phyloP scores from a whole-genome alignment of 2,329 filamentous ascomycete genomes.

The Sporothrix protearum region DNA sequence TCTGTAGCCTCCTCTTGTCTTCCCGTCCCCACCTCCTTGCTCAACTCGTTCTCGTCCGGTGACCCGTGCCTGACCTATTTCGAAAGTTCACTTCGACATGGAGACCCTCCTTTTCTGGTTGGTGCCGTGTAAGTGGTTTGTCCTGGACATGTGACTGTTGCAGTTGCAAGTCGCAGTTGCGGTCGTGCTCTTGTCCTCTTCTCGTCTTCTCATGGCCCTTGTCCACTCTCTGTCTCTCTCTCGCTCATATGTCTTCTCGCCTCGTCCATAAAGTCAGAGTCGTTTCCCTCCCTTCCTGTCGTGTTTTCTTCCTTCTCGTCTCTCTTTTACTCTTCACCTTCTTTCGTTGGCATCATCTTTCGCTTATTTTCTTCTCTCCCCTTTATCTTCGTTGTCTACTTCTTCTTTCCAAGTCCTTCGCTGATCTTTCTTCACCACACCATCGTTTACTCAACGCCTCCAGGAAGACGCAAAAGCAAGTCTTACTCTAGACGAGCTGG shows the following conservation, averaged over 20 bases:
- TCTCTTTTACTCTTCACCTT: neutral
- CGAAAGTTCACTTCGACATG: neutral
- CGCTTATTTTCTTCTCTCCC: neutral
- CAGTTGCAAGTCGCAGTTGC: neutral
- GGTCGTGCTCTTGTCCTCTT: neutral
- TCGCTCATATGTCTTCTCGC: neutral
- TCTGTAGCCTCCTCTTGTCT: neutral
- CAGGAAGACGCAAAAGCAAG: neutral
- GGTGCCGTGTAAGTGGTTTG: constrained; percentile 10
- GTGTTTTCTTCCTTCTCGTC: neutral
- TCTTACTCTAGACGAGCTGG: constrained; percentile 9
- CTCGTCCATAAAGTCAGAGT: constrained; percentile 15
- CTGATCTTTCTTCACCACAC: neutral
- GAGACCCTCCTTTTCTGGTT: neutral
- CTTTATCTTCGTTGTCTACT: constrained; percentile 1
- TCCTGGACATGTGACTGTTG: neutral
- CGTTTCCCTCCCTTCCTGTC: neutral
- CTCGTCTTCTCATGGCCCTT: neutral
- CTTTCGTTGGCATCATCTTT: neutral
- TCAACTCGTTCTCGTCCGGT: neutral
- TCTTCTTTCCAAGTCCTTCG: neutral
- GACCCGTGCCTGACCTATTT: constrained; percentile 1
- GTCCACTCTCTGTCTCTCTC: neutral
- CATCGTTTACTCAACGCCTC: neutral
- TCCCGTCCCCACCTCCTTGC: neutral